phyloP scores from a whole-genome alignment of 768 basidiomycete genomes.

The Boletus tylopilopsis region DNA sequence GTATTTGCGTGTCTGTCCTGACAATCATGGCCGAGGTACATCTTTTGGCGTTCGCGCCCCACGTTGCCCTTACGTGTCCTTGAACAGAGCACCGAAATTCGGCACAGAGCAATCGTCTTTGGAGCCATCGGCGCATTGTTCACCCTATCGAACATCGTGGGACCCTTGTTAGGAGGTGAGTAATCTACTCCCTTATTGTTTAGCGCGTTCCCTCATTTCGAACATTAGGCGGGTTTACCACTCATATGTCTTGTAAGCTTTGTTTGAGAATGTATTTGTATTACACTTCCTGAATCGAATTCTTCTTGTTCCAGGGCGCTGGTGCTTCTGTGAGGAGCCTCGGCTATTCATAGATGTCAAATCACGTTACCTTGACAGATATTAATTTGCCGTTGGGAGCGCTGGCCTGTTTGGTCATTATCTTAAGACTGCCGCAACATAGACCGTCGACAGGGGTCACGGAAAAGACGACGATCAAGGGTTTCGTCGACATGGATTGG shows the following conservation, averaged over 20 bases:
- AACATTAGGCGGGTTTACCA: slow-evolving; percentile 10
- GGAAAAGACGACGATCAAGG: not conserved
- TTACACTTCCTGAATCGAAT: not conserved
- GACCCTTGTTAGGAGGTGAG: slow-evolving; percentile 12
- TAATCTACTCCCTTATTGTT: not conserved
- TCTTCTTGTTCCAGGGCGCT: slow-evolving; percentile 7
- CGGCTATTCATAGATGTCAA: not conserved
- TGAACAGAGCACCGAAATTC: slow-evolving; percentile 7
- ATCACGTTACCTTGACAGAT: slow-evolving; percentile 4
- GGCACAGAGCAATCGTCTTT: slow-evolving; percentile 7
- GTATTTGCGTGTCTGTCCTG: slow-evolving; percentile 36
- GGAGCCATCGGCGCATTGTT: slow-evolving; percentile 9
- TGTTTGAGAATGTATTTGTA: not conserved
- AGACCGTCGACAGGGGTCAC: not conserved
- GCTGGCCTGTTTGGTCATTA: slow-evolving; percentile 3
- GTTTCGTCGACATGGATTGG: slow-evolving; percentile 10
- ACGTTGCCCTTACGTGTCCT: not conserved
- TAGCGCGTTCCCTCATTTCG: not conserved
- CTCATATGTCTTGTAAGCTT: slow-evolving; percentile 8
- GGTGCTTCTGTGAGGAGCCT: slow-evolving; percentile 15
- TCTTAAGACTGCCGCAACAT: slow-evolving; percentile 4
- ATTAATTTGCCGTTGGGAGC: slow-evolving; percentile 14
- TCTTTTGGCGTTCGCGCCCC: not conserved
- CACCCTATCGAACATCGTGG: slow-evolving; percentile 7
- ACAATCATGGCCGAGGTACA: slow-evolving; percentile 11